Evolutionary conservation across 805 yeast species (phyloP).

Genomic region (Lipomyces anomalus): DNA sequence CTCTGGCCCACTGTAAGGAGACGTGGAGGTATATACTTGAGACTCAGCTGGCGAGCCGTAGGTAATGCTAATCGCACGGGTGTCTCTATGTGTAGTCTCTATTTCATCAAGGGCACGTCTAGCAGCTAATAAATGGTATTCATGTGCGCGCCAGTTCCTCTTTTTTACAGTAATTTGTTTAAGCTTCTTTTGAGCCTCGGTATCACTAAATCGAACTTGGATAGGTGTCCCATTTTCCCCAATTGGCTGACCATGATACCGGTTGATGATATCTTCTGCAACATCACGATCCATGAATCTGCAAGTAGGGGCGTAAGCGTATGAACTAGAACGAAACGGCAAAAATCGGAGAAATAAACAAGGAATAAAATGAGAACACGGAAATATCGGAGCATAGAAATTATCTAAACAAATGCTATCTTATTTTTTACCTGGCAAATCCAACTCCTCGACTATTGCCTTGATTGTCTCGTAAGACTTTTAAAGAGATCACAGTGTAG

Average conservation of each 20-base stretch:
- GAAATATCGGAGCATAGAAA: too few relatives aligned
- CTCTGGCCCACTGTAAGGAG: too few relatives aligned
- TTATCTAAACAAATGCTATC: background rate
- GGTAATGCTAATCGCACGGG: too few relatives aligned
- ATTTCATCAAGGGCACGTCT: slow-evolving; percentile 19
- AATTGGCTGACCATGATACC: slow-evolving; percentile 21
- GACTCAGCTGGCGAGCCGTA: too few relatives aligned
- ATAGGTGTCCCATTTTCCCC: slow-evolving; percentile 21
- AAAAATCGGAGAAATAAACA: too few relatives aligned
- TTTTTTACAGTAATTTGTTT: slow-evolving; percentile 25
- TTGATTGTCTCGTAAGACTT: slow-evolving; percentile 23
- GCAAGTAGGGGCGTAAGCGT: background rate
- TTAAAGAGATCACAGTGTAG: slow-evolving; percentile 19
- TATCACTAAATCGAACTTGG: slow-evolving; percentile 27
- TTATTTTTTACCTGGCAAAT: slow-evolving; percentile 25
- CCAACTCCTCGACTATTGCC: slow-evolving; percentile 27
- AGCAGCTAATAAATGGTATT: slow-evolving; percentile 22
- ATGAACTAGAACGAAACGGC: background rate
- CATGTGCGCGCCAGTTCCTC: slow-evolving; percentile 26
- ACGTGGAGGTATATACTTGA: too few relatives aligned
- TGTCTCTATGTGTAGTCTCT: too few relatives aligned
- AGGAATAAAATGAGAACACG: too few relatives aligned
- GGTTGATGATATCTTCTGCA: slow-evolving; percentile 22
- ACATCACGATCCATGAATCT: slow-evolving; percentile 16
- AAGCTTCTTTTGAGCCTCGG: slow-evolving; percentile 25